Conservation (phyloP, 805 yeast species). For the Wickerhamomyces subpelliculosus region DNA sequence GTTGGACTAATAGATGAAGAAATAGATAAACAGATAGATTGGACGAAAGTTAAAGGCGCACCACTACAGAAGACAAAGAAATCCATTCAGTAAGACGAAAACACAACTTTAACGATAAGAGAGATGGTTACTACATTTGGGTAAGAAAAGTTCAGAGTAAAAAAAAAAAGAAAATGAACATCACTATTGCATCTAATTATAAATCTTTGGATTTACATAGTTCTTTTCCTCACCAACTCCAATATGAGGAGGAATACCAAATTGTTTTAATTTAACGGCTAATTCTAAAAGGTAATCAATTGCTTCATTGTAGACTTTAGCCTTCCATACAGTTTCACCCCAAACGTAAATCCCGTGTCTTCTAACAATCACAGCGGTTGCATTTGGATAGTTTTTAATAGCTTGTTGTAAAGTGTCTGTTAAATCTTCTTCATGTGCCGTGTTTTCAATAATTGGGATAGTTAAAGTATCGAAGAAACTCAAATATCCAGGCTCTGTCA, state of each 20-base stretch:
- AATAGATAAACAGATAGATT: slow-evolving; percentile 31
- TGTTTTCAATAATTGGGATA: slow-evolving; percentile 88
- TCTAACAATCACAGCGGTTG: slow-evolving; percentile 84
- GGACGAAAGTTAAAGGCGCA: slow-evolving; percentile 20
- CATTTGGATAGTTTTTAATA: slow-evolving; percentile 60
- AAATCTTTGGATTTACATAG: slow-evolving; percentile 16
- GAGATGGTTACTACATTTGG: not conserved
- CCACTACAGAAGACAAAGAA: slow-evolving; percentile 18
- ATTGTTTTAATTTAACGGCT: slow-evolving; percentile 73
- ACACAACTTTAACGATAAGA: no score
- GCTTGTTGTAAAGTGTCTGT: slow-evolving; percentile 59
- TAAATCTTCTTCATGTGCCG: slow-evolving; percentile 82
- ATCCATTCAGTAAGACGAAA: slow-evolving; percentile 11
- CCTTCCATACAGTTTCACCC: slow-evolving; percentile 91
- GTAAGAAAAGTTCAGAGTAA: no score
- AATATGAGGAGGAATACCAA: slow-evolving; percentile 51
- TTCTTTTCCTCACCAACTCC: slow-evolving; percentile 27
- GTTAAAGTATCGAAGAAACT: slow-evolving; percentile 66
- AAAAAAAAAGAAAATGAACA: no score
- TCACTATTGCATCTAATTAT: no score
- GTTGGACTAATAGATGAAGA: slow-evolving; percentile 46
- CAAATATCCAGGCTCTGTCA: slow-evolving; percentile 48
- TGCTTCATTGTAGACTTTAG: slow-evolving; percentile 89
- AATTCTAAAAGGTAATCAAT: slow-evolving; percentile 82
- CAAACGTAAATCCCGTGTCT: slow-evolving; percentile 96